Conservation (phyloP, 2,329 filamentous ascomycete species). For the Chaetomiaceae sp. region DNA sequence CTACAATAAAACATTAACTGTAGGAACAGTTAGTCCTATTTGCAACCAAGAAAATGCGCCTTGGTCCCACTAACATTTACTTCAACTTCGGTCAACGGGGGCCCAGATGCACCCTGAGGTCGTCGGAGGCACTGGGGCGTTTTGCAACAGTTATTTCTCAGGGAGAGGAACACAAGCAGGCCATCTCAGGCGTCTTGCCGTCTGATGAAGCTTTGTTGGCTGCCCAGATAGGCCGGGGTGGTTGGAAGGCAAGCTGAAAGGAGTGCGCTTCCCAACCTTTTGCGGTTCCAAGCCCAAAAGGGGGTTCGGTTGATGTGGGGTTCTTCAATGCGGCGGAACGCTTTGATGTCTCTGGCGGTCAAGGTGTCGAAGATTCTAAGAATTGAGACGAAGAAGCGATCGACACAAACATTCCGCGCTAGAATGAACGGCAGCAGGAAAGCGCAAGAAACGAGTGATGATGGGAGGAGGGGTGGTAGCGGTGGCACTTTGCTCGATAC, state of each 20-base stretch:
- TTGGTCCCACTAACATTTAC: background rate
- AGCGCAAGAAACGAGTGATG: background rate
- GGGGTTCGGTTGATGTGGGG: slow-evolving; percentile 10
- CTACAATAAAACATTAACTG: slow-evolving; percentile 22
- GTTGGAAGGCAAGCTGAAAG: background rate
- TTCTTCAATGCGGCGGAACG: background rate
- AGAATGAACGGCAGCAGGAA: slow-evolving; percentile 7
- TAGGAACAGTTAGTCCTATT: background rate
- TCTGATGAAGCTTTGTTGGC: background rate
- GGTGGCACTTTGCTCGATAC: background rate
- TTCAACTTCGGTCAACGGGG: background rate
- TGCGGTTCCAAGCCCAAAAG: background rate
- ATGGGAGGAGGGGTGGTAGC: background rate
- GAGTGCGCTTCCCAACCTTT: background rate
- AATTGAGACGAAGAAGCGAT: background rate
- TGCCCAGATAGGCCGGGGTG: background rate
- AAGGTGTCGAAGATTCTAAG: background rate
- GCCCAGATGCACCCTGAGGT: background rate
- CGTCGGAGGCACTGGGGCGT: background rate
- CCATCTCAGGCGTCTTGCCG: slow-evolving; percentile 9
- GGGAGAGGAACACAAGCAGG: background rate
- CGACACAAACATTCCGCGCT: background rate
- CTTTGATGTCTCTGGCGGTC: slow-evolving; percentile 1
- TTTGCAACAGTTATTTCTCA: background rate
- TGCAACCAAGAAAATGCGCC: too few species aligned